These are phyloP conservation scores for Thermothelomyces thermophilus DNA, from an alignment of 2,329 filamentous ascomycete species.

Conservation along the genomic window DNA sequence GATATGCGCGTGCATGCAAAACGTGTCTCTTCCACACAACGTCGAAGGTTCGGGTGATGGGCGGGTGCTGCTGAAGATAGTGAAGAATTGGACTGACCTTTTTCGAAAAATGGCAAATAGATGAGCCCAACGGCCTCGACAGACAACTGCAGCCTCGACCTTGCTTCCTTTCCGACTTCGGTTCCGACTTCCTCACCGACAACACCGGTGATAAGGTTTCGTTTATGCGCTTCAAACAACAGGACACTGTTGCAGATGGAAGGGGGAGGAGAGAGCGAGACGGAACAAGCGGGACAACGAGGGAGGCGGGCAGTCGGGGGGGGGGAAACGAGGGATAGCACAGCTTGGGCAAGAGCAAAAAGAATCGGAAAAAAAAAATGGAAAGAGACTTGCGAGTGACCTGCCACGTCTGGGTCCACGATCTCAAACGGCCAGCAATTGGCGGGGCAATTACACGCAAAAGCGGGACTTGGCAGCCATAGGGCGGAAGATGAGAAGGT, in stretches of 20 bases:
- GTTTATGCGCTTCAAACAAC: conserved; percentile 20
- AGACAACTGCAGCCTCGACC: conserved; percentile 20
- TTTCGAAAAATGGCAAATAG: conserved; percentile 2
- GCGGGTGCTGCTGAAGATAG: background rate
- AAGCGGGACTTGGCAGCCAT: conserved; percentile 6
- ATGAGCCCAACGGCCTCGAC: too few species aligned
- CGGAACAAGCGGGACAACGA: conserved; percentile 23
- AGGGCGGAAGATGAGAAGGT: conserved; percentile 3
- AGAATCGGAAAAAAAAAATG: conserved; percentile 5
- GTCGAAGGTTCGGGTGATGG: background rate
- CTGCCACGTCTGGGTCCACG: background rate
- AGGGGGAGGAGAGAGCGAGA: conserved; percentile 16
- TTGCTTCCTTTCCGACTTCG: conserved; percentile 21
- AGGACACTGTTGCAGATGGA: conserved; percentile 19
- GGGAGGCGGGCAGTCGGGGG: conserved; percentile 15
- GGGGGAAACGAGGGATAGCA: conserved; percentile 20
- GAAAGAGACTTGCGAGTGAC: conserved; percentile 17
- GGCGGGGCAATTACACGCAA: background rate
- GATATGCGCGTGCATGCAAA: conserved; percentile 14
- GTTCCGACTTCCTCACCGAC: conserved; percentile 27
- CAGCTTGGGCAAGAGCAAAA: conserved; percentile 10
- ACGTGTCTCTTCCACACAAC: conserved; percentile 11
- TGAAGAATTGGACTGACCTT: conserved; percentile 18
- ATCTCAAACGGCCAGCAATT: background rate
- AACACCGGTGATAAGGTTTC: conserved; percentile 25